phyloP scores from a whole-genome alignment of 257 asterid species.

The Nicotiana attenuata region DNA sequence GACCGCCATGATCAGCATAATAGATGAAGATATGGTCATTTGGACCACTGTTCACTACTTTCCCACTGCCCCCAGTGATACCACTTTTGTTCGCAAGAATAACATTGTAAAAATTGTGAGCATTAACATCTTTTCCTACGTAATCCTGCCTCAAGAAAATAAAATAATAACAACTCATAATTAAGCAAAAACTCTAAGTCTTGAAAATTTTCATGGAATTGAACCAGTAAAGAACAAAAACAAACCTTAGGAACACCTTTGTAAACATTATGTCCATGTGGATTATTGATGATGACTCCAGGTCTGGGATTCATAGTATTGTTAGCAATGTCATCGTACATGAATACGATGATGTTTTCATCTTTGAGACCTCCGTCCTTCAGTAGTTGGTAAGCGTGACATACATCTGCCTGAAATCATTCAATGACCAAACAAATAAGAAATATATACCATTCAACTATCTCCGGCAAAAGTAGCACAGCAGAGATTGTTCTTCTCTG shows the following conservation, averaged over 20 bases:
- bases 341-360: conserved; percentile 79
- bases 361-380: conserved; percentile 84
- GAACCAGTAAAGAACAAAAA: not conserved
- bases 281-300: conserved; percentile 83
- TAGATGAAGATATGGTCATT: conserved; percentile 79
- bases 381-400: conserved; percentile 87
- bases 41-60: conserved; percentile 87
- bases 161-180: not conserved
- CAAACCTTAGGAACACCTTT: conserved; percentile 91
- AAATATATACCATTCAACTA: no score
- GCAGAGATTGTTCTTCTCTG: no score
- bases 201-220: not conserved
- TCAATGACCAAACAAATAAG: not conserved
- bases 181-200: not conserved
- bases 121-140: conserved; percentile 50
- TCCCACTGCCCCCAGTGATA: conserved; percentile 73
- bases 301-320: conserved; percentile 57
- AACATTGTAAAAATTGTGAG: conserved; percentile 58
- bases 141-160: conserved; percentile 59
- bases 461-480: no score
- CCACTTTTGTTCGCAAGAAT: conserved; percentile 76
- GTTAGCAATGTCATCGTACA: conserved; percentile 90
- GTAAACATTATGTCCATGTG: conserved; percentile 78
- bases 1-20: conserved; percentile 94
- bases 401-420: conserved; percentile 65